phyloP scores from a whole-genome alignment of 176 grass and related monocot species.

The Hsuehochloa calcarea region DNA sequence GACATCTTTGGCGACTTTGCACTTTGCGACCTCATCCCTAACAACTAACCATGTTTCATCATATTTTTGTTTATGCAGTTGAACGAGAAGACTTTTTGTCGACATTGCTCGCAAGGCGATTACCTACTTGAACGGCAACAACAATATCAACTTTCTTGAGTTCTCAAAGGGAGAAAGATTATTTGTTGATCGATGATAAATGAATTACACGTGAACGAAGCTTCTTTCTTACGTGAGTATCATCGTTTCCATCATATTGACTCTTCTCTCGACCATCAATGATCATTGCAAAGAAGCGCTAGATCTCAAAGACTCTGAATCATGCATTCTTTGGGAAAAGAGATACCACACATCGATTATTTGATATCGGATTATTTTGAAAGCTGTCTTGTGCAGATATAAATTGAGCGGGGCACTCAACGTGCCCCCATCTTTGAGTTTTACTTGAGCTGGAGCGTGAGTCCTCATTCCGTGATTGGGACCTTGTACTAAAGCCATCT shows the following conservation, averaged over 20 bases:
- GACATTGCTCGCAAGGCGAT: conserved; percentile 59
- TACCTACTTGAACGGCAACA: conserved; percentile 48
- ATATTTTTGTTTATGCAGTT: conserved; percentile 72
- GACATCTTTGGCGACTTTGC: conserved; percentile 71
- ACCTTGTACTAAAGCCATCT: conserved; percentile 33
- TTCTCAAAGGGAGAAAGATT: background rate
- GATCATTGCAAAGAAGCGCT: conserved; percentile 19
- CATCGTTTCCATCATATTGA: conserved; percentile 49
- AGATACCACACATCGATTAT: conserved; percentile 26
- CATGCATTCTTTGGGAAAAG: conserved; percentile 45
- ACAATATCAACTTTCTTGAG: background rate
- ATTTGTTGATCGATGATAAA: background rate
- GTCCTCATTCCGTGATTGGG: conserved; percentile 36
- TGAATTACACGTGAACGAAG: conserved; percentile 66
- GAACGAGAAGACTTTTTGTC: conserved; percentile 56
- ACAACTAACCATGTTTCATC: conserved; percentile 81
- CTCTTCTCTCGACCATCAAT: conserved; percentile 44
- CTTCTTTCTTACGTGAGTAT: conserved; percentile 55
- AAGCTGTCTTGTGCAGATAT: conserved; percentile 28
- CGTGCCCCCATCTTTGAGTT: conserved; percentile 79
- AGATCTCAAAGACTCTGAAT: conserved; percentile 10
- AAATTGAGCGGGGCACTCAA: conserved; percentile 70
- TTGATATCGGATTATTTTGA: conserved; percentile 25
- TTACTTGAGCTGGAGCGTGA: conserved; percentile 2
- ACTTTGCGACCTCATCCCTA: conserved; percentile 87